These are phyloP conservation scores for Aureobasidium musti DNA, from an alignment of 2,329 filamentous ascomycete species.

Conservation along the genomic window DNA sequence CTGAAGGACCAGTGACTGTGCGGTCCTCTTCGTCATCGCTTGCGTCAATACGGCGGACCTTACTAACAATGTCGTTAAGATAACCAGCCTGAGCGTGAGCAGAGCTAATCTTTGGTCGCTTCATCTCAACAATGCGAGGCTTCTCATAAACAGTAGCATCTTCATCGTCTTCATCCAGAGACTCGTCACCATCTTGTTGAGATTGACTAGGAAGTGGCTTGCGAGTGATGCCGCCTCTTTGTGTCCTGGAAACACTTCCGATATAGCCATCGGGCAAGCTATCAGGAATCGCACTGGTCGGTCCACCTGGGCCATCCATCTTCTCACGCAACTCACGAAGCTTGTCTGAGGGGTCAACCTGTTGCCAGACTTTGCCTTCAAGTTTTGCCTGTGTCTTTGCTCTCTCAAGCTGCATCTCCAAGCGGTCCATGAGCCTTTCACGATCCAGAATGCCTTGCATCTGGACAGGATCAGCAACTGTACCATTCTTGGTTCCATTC, in stretches of 20 bases:
- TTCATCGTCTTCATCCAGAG: slow-evolving; percentile 58
- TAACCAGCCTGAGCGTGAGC: slow-evolving; percentile 54
- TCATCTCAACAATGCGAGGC: slow-evolving; percentile 76
- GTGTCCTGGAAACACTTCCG: slow-evolving; percentile 40
- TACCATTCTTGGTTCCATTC: slow-evolving; percentile 54
- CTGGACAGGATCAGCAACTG: slow-evolving; percentile 68
- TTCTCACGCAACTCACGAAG: slow-evolving; percentile 88
- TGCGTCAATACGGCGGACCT: slow-evolving; percentile 70
- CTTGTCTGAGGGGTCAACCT: slow-evolving; percentile 83
- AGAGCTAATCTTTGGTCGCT: slow-evolving; percentile 65
- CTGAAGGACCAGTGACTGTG: slow-evolving; percentile 71
- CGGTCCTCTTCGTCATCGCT: slow-evolving; percentile 73
- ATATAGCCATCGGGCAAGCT: slow-evolving; percentile 30
- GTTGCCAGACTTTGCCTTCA: slow-evolving; percentile 88
- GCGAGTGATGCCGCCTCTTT: slow-evolving; percentile 45
- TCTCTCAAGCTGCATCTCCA: slow-evolving; percentile 93
- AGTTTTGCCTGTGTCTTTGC: slow-evolving; percentile 98
- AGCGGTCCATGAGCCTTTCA: slow-evolving; percentile 84
- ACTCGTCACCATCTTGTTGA: slow-evolving; percentile 45
- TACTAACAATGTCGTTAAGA: slow-evolving; percentile 61
- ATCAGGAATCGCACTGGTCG: background rate
- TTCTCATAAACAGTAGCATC: slow-evolving; percentile 73
- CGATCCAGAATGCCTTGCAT: slow-evolving; percentile 94
- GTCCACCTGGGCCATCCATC: slow-evolving; percentile 68
- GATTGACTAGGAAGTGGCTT: slow-evolving; percentile 45